Percentiles rank a stretch among this genome's conserved stretches.
These are phyloP conservation scores for Brettanomyces bruxellensis DNA, from an alignment of 805 yeast genomes.

Conservation along the genomic window DNA sequence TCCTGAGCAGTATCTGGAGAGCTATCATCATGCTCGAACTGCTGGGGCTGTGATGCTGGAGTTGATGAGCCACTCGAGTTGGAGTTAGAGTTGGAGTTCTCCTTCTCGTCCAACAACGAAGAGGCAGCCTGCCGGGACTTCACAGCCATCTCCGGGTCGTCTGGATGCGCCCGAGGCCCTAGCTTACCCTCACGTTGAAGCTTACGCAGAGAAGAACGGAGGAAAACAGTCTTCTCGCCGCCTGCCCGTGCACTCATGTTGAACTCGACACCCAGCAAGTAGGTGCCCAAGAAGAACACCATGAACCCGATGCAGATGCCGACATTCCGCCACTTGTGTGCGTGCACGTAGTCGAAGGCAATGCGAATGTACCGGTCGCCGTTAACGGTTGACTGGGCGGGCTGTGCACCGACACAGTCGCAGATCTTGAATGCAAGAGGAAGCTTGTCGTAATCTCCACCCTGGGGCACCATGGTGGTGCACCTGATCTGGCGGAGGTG, in stretches of 20 bases:
- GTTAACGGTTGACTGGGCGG: conserved; percentile 40
- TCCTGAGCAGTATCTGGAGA: no score
- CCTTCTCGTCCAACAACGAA: neutral
- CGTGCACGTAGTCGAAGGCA: conserved; percentile 40
- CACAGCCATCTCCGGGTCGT: neutral
- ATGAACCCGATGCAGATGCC: conserved; percentile 53
- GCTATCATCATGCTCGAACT: no score
- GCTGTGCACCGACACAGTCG: conserved; percentile 40
- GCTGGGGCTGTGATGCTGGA: no score
- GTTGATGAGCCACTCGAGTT: no score
- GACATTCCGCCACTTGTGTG: conserved; percentile 71
- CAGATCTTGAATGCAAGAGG: conserved; percentile 9
- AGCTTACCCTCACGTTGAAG: conserved; percentile 8
- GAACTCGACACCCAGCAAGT: conserved; percentile 43
- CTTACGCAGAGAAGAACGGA: conserved; percentile 32
- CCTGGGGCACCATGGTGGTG: conserved; percentile 31
- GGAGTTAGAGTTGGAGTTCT: no score
- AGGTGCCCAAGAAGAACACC: conserved; percentile 42
- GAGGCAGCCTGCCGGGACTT: neutral
- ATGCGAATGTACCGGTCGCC: conserved; percentile 46
- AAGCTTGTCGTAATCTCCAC: conserved; percentile 15
- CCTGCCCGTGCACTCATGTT: conserved; percentile 51
- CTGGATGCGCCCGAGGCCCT: neutral
- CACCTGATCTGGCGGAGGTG: conserved; percentile 35
- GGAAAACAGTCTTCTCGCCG: conserved; percentile 58